Evolutionary conservation across 108 stramenopile genomes (phyloP).

Genomic region (Cyclostephanos tholiformis): DNA sequence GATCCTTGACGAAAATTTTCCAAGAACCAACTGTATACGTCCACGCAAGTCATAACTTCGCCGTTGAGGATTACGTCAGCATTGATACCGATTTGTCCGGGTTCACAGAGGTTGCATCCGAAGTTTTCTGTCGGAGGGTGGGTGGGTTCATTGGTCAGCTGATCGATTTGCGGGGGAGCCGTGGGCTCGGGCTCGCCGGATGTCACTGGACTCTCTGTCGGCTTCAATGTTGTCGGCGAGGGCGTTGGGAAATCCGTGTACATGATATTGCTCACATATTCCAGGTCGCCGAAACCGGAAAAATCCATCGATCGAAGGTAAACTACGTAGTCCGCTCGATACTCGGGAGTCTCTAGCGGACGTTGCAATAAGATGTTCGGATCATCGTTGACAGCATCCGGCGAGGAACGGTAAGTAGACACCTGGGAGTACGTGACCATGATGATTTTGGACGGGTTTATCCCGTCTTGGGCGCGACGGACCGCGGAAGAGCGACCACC

Average conservation of each 20-base stretch:
- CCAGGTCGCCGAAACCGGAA: slow-evolving; percentile 25
- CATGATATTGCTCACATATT: slow-evolving; percentile 35
- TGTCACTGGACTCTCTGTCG: slow-evolving; percentile 35
- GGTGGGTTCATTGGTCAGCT: slow-evolving; percentile 10
- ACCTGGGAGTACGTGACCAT: slow-evolving; percentile 46
- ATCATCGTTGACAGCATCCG: slow-evolving; percentile 41
- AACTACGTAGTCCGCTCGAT: slow-evolving; percentile 46
- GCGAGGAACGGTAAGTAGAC: slow-evolving; percentile 33
- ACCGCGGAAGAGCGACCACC: not conserved
- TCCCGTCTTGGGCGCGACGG: slow-evolving; percentile 9
- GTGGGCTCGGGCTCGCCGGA: slow-evolving; percentile 42
- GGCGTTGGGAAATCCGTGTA: slow-evolving; percentile 46
- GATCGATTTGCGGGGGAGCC: slow-evolving; percentile 22
- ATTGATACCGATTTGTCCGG: slow-evolving; percentile 45
- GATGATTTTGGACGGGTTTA: slow-evolving; percentile 10
- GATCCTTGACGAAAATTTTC: slow-evolving; percentile 33
- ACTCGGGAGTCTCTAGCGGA: slow-evolving; percentile 48
- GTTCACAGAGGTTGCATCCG: slow-evolving; percentile 38
- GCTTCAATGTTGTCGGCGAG: slow-evolving; percentile 30
- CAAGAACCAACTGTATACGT: slow-evolving; percentile 29
- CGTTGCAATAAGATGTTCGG: slow-evolving; percentile 36
- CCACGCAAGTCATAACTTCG: slow-evolving; percentile 26
- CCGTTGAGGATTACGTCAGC: slow-evolving; percentile 41
- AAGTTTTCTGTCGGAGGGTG: slow-evolving; percentile 21
- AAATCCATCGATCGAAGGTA: slow-evolving; percentile 43